Percentiles rank a stretch among this genome's conserved stretches.
Evolutionary conservation across 805 yeast genomes (phyloP).

Genomic region (Barnettozyma pratensis): DNA sequence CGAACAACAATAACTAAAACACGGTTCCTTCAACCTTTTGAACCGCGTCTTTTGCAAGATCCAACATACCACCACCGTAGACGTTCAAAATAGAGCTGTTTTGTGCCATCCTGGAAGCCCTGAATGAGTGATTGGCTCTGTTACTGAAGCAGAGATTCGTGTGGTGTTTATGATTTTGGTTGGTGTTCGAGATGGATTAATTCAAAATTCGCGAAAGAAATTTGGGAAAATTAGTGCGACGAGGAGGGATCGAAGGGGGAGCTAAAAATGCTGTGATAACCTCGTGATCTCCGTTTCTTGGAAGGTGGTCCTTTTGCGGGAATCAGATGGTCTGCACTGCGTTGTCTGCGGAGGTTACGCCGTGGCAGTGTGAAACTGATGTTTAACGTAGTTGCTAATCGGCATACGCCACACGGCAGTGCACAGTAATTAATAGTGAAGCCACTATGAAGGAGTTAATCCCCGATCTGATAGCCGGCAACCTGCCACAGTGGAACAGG

Average conservation of each 20-base stretch:
- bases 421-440: no score
- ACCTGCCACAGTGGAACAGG: no score
- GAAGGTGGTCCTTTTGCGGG: no score
- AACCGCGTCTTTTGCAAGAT: neutral
- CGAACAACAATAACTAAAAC: neutral
- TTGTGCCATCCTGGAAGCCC: conserved; percentile 19
- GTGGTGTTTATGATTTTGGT: neutral
- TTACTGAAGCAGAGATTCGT: neutral
- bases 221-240: neutral
- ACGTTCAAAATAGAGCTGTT: conserved; percentile 19
- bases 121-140: neutral
- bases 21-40: neutral
- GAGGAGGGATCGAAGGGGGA: neutral
- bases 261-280: neutral
- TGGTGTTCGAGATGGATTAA: neutral
- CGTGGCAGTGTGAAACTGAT: no score
- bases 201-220: neutral
- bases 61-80: conserved; percentile 14
- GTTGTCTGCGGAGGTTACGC: no score
- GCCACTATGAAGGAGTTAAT: no score
- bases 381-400: no score
- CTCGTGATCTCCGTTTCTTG: no score
- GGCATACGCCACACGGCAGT: no score
- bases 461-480: no score
- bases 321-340: no score